A percentile compares a stretch with the other conserved stretches of the same genome.
phyloP scores from a whole-genome alignment of 2,329 filamentous ascomycete genomes.

The Penicillium sp. region DNA sequence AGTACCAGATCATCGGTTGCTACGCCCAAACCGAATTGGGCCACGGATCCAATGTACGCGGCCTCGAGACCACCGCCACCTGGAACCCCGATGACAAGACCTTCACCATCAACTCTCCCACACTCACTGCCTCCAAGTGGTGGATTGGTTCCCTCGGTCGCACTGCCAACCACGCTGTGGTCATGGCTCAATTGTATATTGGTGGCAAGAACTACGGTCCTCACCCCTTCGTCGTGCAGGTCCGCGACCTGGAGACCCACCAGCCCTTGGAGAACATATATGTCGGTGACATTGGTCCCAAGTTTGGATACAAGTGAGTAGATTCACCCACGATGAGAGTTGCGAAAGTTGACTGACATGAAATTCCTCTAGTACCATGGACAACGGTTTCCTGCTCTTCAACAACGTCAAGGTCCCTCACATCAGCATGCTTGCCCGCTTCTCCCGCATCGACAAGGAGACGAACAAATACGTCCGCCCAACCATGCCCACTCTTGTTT shows the following conservation, averaged over 20 bases:
- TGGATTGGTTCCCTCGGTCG: constrained; percentile 80
- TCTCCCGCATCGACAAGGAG: constrained; percentile 67
- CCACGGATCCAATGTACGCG: constrained; percentile 75
- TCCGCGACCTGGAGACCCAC: constrained; percentile 70
- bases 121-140: constrained; percentile 77
- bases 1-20: constrained; percentile 74
- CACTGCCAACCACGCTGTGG: constrained; percentile 74
- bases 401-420: constrained; percentile 77
- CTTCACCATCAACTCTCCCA: constrained; percentile 72
- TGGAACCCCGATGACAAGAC: constrained; percentile 75
- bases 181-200: constrained; percentile 76
- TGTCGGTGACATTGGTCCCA: constrained; percentile 79
- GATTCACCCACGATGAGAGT: background rate
- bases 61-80: constrained; percentile 71
- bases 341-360: background rate
- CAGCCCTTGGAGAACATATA: constrained; percentile 69
- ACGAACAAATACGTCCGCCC: constrained; percentile 70
- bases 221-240: constrained; percentile 76
- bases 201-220: constrained; percentile 70
- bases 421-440: constrained; percentile 71
- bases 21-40: constrained; percentile 81
- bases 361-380: constrained; percentile 61
- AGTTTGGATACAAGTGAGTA: constrained; percentile 69
- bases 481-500: constrained; percentile 67
- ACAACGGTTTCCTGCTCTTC: constrained; percentile 77